These are phyloP conservation scores for Lactarius indigo DNA, from an alignment of 768 basidiomycete species.

Conservation along the genomic window DNA sequence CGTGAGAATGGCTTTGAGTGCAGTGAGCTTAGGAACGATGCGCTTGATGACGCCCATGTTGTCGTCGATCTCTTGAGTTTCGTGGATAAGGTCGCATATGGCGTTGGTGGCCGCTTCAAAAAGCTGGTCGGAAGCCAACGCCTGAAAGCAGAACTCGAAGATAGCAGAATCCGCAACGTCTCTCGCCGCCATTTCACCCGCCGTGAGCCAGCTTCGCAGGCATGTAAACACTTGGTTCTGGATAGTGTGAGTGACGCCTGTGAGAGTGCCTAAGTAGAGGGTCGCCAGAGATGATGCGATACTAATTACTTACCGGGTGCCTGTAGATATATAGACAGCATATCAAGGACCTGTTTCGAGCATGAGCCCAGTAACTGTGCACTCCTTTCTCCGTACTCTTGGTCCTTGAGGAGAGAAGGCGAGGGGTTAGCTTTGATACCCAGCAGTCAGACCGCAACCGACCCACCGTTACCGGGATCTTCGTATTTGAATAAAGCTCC, in stretches of 20 bases:
- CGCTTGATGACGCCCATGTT: constrained; percentile 86
- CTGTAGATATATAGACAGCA: constrained; percentile 84
- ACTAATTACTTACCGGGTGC: constrained; percentile 63
- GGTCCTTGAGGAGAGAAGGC: constrained; percentile 49
- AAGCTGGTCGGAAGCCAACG: constrained; percentile 77
- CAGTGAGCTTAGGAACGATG: constrained; percentile 84
- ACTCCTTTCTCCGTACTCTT: constrained; percentile 66
- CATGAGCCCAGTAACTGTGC: constrained; percentile 61
- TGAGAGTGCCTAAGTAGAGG: constrained; percentile 9
- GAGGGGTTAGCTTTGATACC: neutral
- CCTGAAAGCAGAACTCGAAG: constrained; percentile 79
- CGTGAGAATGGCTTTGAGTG: constrained; percentile 58
- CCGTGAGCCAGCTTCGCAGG: constrained; percentile 80
- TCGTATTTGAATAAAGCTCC: constrained; percentile 78
- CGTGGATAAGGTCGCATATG: constrained; percentile 92
- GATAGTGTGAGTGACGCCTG: constrained; percentile 78
- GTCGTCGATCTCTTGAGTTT: constrained; percentile 96
- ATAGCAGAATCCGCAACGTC: constrained; percentile 73
- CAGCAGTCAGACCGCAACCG: neutral
- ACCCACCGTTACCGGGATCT: constrained; percentile 85
- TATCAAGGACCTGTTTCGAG: constrained; percentile 64
- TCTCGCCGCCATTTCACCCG: constrained; percentile 72
- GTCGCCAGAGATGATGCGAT: neutral
- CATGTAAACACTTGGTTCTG: constrained; percentile 83
- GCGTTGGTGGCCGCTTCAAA: constrained; percentile 93